phyloP scores from a whole-genome alignment of 768 basidiomycete genomes.

The Mycena chlorophos region DNA sequence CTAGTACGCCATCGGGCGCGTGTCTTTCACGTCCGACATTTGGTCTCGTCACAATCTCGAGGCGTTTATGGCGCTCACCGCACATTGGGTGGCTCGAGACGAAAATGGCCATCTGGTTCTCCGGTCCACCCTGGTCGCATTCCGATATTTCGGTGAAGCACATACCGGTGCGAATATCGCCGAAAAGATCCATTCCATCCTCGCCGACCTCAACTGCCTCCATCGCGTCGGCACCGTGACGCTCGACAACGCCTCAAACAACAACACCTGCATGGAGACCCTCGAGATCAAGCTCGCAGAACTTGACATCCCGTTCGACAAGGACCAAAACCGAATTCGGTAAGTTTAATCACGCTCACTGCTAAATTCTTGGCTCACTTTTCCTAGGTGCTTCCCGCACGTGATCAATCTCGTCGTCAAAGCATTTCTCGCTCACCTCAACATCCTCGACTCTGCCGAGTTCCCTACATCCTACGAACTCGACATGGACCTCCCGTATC shows the following conservation, averaged over 20 bases:
- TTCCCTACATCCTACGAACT: constrained; percentile 1
- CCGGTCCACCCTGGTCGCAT: neutral
- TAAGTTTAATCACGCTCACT: neutral
- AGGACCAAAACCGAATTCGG: neutral
- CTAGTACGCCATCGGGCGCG: neutral
- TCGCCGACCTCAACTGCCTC: neutral
- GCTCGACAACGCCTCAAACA: neutral
- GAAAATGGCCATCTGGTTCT: too few species aligned
- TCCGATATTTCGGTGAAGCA: neutral
- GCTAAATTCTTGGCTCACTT: neutral
- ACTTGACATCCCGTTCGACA: neutral
- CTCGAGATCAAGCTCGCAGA: neutral
- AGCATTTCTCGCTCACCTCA: constrained; percentile 1
- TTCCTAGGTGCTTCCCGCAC: constrained; percentile 4
- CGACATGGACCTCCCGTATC: neutral
- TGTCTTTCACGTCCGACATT: neutral
- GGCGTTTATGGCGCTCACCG: neutral
- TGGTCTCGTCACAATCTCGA: neutral
- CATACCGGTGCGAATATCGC: neutral
- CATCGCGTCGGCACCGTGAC: neutral
- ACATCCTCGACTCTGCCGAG: neutral
- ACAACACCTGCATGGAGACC: neutral
- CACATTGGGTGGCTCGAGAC: too few species aligned
- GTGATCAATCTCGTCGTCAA: constrained; percentile 11
- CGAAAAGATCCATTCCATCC: neutral